Conservation (phyloP, 305 asterid genomes). For the Fraxinus sp. region DNA sequence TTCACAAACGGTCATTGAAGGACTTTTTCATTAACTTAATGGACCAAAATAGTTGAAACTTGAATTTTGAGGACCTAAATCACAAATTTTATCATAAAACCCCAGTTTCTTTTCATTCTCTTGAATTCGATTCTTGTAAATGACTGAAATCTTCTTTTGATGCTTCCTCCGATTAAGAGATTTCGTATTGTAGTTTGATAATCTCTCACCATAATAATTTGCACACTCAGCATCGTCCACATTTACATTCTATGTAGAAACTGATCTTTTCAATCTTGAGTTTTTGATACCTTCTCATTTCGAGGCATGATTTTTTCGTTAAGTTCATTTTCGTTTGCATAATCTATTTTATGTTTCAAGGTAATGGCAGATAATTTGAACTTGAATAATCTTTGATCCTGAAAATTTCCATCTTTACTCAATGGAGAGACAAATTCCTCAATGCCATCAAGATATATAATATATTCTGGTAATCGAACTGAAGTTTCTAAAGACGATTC, state of each 20-base stretch:
- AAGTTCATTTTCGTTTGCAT: background rate
- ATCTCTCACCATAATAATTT: constrained; percentile 39
- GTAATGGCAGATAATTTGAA: constrained; percentile 43
- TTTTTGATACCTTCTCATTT: constrained; percentile 23
- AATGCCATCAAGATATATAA: constrained; percentile 53
- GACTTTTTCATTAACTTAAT: too few relatives aligned
- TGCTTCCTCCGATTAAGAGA: constrained; percentile 16
- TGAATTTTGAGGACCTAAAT: too few relatives aligned
- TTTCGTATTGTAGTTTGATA: constrained; percentile 27
- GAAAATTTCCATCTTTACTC: constrained; percentile 33
- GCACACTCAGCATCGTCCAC: background rate
- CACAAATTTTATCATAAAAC: too few relatives aligned
- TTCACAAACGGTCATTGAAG: too few relatives aligned
- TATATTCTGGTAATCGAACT: too few relatives aligned
- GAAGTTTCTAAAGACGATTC: too few relatives aligned
- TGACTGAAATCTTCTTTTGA: constrained; percentile 23
- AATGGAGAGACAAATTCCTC: constrained; percentile 52
- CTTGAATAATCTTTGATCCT: constrained; percentile 68
- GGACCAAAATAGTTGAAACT: too few relatives aligned
- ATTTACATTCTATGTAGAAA: constrained; percentile 23
- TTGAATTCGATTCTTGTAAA: constrained; percentile 6
- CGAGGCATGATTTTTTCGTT: background rate
- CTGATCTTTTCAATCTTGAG: constrained; percentile 35
- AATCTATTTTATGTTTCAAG: background rate
- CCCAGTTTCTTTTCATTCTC: background rate